Evolutionary conservation across 257 asterid species (phyloP).

Genomic region (Penstemon davidsonii): DNA sequence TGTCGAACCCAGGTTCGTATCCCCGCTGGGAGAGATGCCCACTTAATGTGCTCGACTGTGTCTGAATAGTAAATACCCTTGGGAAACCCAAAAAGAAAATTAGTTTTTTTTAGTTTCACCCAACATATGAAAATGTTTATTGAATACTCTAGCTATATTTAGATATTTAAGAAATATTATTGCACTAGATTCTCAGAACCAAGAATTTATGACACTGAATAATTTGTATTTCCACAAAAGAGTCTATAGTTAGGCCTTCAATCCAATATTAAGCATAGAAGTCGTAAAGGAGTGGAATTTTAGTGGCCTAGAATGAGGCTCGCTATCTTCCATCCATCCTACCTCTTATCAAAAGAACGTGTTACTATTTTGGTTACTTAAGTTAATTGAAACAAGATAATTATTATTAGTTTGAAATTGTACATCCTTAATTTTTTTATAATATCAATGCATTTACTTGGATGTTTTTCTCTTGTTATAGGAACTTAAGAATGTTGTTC

Average conservation of each 20-base stretch:
- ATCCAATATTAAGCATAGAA: conserved; percentile 6
- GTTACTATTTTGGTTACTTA: background rate
- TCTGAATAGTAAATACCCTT: too few relatives aligned
- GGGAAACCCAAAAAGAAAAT: too few relatives aligned
- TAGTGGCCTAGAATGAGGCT: conserved; percentile 7
- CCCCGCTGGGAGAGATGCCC: too few relatives aligned
- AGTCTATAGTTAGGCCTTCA: background rate
- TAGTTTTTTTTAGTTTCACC: too few relatives aligned
- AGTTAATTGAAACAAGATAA: conserved; percentile 7
- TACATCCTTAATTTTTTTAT: background rate
- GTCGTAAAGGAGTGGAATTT: background rate
- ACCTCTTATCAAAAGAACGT: background rate
- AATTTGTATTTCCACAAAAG: background rate
- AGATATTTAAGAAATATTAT: too few relatives aligned
- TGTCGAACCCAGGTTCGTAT: too few relatives aligned
- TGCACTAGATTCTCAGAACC: too few relatives aligned
- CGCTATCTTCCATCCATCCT: background rate
- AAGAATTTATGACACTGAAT: background rate
- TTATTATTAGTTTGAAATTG: conserved; percentile 1
- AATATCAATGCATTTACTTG: conserved; percentile 19
- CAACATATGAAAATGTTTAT: too few relatives aligned
- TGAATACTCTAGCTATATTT: too few relatives aligned
- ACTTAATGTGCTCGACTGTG: too few relatives aligned
- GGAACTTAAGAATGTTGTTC: conserved; percentile 79
- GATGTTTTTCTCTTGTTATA: conserved; percentile 26